Evolutionary conservation across 164 flowering plant species (phyloP).

Genomic region (Sextonia rubra): DNA sequence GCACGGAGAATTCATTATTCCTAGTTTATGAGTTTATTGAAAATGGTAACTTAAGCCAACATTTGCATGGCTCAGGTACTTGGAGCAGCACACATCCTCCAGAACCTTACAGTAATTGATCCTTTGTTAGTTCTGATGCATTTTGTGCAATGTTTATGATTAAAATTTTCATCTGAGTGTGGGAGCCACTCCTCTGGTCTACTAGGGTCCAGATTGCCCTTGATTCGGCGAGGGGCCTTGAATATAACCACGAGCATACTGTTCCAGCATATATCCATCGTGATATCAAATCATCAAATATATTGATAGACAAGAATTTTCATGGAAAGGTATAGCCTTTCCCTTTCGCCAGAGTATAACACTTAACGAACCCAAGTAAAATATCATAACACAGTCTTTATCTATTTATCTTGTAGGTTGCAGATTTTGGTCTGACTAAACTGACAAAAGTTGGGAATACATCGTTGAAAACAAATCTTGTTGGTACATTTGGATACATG

Average conservation of each 20-base stretch:
- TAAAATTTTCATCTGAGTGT: constrained; percentile 30
- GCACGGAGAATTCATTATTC: constrained; percentile 72
- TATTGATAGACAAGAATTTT: constrained; percentile 82
- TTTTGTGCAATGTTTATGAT: background rate
- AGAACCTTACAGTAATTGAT: background rate
- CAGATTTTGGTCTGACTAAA: constrained; percentile 88
- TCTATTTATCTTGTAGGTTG: constrained; percentile 48
- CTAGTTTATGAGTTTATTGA: constrained; percentile 85
- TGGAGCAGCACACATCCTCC: background rate
- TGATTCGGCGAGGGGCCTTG: constrained; percentile 97
- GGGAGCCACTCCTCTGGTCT: constrained; percentile 72
- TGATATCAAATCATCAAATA: constrained; percentile 92
- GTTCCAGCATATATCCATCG: constrained; percentile 94
- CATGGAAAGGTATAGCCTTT: constrained; percentile 69
- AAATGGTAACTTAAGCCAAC: constrained; percentile 84
- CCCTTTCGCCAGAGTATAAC: background rate
- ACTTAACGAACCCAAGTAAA: background rate
- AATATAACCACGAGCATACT: constrained; percentile 93
- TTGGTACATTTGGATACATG: constrained; percentile 97
- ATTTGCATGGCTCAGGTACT: constrained; percentile 69
- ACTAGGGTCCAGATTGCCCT: constrained; percentile 92
- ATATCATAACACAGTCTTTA: background rate
- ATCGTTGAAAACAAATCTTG: constrained; percentile 67
- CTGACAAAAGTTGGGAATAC: constrained; percentile 72
- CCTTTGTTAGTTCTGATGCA: background rate